Evolutionary conservation across 441 rosid genomes (phyloP).

Genomic region (Corymbia calophylla): DNA sequence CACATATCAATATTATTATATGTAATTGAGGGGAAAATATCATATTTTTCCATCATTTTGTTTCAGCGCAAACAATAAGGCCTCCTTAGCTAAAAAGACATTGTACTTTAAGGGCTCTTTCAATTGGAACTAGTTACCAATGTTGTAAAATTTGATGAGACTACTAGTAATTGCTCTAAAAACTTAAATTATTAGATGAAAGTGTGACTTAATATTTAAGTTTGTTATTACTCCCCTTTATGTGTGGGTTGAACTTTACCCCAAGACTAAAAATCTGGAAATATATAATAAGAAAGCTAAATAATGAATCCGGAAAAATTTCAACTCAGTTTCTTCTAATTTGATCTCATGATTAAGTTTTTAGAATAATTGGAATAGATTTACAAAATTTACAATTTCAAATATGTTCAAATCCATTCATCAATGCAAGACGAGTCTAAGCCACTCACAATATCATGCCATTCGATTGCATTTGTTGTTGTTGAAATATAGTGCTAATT

Average conservation of each 20-base stretch:
- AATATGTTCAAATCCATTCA: background rate
- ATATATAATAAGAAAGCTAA: background rate
- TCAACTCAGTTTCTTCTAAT: background rate
- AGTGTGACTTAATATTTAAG: background rate
- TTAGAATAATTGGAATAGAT: background rate
- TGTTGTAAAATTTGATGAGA: no score
- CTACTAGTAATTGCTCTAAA: background rate
- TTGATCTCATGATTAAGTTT: background rate
- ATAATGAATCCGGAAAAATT: background rate
- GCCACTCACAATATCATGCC: background rate
- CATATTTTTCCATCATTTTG: background rate
- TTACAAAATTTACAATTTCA: background rate
- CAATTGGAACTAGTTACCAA: background rate
- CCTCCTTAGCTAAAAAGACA: background rate
- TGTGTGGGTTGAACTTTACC: fast-evolving
- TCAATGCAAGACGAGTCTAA: background rate
- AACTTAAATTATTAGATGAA: background rate
- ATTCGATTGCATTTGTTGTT: background rate
- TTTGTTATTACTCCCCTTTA: background rate
- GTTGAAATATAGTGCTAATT: background rate
- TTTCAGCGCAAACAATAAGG: background rate
- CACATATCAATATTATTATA: background rate
- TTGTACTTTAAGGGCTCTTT: background rate
- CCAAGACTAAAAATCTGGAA: background rate
- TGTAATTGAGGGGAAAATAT: background rate